Evolutionary conservation across 805 yeast genomes (phyloP).

Genomic region (Candida orba): DNA sequence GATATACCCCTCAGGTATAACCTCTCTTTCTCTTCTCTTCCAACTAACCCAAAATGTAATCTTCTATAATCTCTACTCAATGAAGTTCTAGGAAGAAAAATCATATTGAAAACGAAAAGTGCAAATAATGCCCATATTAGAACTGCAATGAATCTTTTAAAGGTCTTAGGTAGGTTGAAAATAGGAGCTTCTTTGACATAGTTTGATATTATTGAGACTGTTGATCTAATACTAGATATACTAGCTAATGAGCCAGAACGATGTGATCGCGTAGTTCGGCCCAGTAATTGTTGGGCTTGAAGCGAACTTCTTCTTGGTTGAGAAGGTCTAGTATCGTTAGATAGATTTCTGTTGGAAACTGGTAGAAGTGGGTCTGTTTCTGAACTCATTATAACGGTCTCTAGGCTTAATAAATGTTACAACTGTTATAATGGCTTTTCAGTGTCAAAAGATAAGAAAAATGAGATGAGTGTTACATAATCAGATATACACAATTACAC

Average conservation of each 20-base stretch:
- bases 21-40: constrained; percentile 65
- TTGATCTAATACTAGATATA: constrained; percentile 10
- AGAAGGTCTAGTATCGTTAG: not conserved
- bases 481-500: not conserved
- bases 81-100: constrained; percentile 81
- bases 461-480: not conserved
- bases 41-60: constrained; percentile 56
- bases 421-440: too few species aligned
- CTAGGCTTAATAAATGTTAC: too few species aligned
- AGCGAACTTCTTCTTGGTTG: not conserved
- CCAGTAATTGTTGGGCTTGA: not conserved
- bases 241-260: constrained; percentile 6
- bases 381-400: not conserved
- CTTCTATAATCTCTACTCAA: constrained; percentile 74
- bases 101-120: constrained; percentile 42
- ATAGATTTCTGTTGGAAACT: not conserved
- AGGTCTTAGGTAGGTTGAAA: constrained; percentile 17
- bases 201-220: constrained; percentile 14
- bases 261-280: not conserved
- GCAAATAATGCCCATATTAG: constrained; percentile 19
- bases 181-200: constrained; percentile 13
- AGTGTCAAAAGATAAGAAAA: constrained; percentile 1
- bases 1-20: constrained; percentile 41
- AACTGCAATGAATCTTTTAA: constrained; percentile 16
- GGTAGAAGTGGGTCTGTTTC: not conserved